Base-by-base conservation (phyloP, 345 rosid genomes). In the Gossypium bickii region DNA sequence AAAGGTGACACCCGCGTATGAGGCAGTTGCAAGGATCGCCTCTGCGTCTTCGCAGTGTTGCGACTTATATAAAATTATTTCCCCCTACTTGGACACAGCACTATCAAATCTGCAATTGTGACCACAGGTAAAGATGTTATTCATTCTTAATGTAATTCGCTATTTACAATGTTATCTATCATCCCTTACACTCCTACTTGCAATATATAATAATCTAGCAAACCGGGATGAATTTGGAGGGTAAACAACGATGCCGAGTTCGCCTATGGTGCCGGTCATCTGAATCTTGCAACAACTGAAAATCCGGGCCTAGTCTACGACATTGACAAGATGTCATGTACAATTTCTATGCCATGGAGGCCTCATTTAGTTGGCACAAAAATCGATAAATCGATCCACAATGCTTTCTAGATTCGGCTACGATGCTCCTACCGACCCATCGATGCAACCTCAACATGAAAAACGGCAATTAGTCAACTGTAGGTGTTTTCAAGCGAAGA, bases 21-120 rank as follows among this genome's bases (percentile, higher is more conserved):
- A 1, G 98, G 98, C 0, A 94, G 97, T 71, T 92, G 97, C 73
- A n/a, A n/a, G n/a, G n/a, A n/a, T n/a, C n/a, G n/a, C n/a, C n/a
- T n/a, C n/a, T n/a, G n/a, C n/a, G n/a, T n/a, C n/a, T n/a, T n/a
- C n/a, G n/a, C n/a, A n/a, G 97, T 2, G 88, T 82, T 0, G 97
- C 92, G 15, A 97, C 97, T 68, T 94, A 94, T 15, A 80, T 94
- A 56, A 94, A 94, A 84, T 94, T 97, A 49, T 94, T 94, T 75
- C 97, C 92, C 74, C 92, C 92, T 0, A 86, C 78, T 52, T 90
- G 98, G 97, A 67, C 86, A 0, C 83, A 93, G 0, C 2, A 93
- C 97, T 0, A 89, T 93, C 80, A 92, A 88, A 85, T 93, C 98
- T 18, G 97, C 98, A 67, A 90, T 92, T 81, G 79, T 94, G 27